Conservation (phyloP, 2,329 filamentous ascomycete genomes). For the Aspergillus texensis region DNA sequence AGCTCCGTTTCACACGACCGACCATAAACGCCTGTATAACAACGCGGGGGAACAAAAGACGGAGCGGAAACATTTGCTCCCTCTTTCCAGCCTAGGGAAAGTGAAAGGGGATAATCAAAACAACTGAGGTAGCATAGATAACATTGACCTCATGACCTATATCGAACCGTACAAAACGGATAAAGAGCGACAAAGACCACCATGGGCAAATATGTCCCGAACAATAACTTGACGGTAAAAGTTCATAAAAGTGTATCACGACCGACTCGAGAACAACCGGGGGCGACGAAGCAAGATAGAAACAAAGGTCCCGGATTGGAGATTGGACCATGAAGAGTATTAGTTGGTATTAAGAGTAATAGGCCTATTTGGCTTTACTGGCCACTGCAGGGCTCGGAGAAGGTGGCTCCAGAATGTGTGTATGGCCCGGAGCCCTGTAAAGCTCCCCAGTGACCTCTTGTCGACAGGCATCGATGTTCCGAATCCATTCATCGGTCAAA, state of each 20-base stretch:
- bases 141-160: slow-evolving; percentile 9
- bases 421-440: slow-evolving; percentile 73
- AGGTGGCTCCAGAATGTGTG: slow-evolving; percentile 78
- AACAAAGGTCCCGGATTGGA: background rate
- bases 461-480: slow-evolving; percentile 77
- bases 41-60: background rate
- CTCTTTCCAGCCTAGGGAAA: slow-evolving; percentile 12
- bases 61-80: background rate
- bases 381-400: slow-evolving; percentile 37
- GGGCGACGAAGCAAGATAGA: background rate
- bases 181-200: background rate
- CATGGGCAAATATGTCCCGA: background rate
- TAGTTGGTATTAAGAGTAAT: slow-evolving; percentile 3
- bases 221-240: background rate
- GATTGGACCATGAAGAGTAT: slow-evolving; percentile 3
- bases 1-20: slow-evolving; percentile 17
- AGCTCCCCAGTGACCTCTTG: slow-evolving; percentile 75
- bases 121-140: slow-evolving; percentile 7
- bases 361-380: slow-evolving; percentile 39
- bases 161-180: slow-evolving; percentile 11
- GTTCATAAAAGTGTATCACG: background rate
- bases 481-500: slow-evolving; percentile 86
- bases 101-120: slow-evolving; percentile 15
- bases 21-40: slow-evolving; percentile 20
- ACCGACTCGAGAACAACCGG: background rate